Evolutionary conservation across 2,329 filamentous ascomycete genomes (phyloP), one percentile per base, ranked within the genome.

Genomic region (Eutypella sp.): DNA sequence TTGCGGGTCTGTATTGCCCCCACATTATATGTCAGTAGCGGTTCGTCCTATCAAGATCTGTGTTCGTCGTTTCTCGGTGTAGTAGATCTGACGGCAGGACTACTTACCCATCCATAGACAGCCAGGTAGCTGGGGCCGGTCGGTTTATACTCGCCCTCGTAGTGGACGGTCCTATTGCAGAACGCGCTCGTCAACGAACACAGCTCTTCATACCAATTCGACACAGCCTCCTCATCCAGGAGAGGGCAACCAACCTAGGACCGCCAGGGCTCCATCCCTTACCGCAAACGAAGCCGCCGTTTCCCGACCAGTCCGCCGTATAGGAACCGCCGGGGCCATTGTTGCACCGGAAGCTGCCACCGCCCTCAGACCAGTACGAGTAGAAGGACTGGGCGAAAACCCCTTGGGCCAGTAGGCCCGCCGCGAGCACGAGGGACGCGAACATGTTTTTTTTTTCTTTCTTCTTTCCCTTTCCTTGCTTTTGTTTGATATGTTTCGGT

Each of bases 181-280:
- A 16, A 9, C n/a, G n/a, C n/a, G 8, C 19, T 8, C 7, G 38
- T 34, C 15, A 37, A 38, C 5, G 43, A n/a, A 10, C 10, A 24
- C 37, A 11, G 20, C 8, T 15, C 23, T 15, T 5, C 18, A 47
- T 46, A 34, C 6, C 6, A 5, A 37, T 5, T 11, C n/a, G 11
- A 22, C 13, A 10, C n/a, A 8, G 18, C n/a, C 5, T 22, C 3
- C 5, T 15, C 34, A 11, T 20, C 34, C 8, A 18, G 15, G 24
- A n/a, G 11, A 31, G 25, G 20, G 27, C 4, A 3, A 36, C 64
- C 49, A 64, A 79, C 76, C 74, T 67, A 11, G 65, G 64, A 43
- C 66, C 69, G 39, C 77, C 78, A 13, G 74, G 69, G 46, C 68
- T 71, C 78, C 79, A 82, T 18, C 79, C 79, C 57, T 81, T 81